Evolutionary conservation across 306 rosid genomes (phyloP).

Genomic region (Pterocarpus macrocarpus): DNA sequence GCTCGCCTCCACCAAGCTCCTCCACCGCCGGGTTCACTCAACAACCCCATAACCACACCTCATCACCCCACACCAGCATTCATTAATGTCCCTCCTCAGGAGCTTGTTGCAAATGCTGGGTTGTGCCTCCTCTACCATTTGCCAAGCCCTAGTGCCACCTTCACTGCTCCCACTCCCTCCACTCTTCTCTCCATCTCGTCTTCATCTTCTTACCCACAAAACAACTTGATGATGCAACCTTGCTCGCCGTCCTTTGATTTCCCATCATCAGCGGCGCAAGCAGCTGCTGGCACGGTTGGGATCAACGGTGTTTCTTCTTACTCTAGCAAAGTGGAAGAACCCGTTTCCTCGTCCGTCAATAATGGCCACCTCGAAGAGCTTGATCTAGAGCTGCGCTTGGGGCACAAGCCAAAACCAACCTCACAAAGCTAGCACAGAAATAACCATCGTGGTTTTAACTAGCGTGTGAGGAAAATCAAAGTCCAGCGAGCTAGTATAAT

Average conservation of each 20-base stretch:
- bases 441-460: neutral
- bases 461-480: conserved; percentile 16
- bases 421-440: conserved; percentile 40
- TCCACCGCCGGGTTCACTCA: neutral
- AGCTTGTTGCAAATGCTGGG: conserved; percentile 63
- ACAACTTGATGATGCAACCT: conserved; percentile 47
- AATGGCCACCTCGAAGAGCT: conserved; percentile 64
- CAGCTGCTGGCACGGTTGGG: conserved; percentile 3
- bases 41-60: neutral
- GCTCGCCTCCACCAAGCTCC: conserved; percentile 81
- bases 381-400: conserved; percentile 94
- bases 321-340: conserved; percentile 48
- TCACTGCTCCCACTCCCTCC: conserved; percentile 48
- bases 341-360: conserved; percentile 35
- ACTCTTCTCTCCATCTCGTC: conserved; percentile 63
- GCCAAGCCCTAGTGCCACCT: conserved; percentile 65
- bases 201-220: conserved; percentile 34
- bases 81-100: conserved; percentile 68
- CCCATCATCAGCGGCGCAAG: neutral
- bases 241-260: conserved; percentile 44
- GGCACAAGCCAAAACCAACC: conserved; percentile 66
- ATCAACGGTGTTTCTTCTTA: conserved; percentile 30
- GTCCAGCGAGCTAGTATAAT: neutral
- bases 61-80: conserved; percentile 39
- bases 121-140: conserved; percentile 76